Evolutionary conservation across 257 asterid species (phyloP).

Genomic region (Plectranthus barbatus): DNA sequence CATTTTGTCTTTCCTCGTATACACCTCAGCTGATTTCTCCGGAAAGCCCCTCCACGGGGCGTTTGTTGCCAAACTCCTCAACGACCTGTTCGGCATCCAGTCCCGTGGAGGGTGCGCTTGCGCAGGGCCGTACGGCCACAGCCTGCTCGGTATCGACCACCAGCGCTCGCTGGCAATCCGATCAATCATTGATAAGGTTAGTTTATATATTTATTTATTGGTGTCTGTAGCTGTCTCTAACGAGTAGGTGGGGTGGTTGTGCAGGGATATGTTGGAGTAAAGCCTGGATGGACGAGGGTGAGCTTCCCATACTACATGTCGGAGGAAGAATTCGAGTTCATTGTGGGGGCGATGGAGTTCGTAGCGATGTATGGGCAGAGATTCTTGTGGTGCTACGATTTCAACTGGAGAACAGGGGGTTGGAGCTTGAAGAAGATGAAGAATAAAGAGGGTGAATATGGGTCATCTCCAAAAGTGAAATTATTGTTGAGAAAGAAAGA

Average conservation of each 20-base stretch:
- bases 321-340: slow-evolving; percentile 50
- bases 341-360: slow-evolving; percentile 49
- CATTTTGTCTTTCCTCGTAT: slow-evolving; percentile 47
- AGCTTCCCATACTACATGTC: slow-evolving; percentile 74
- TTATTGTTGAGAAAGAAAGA: slow-evolving; percentile 7
- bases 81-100: slow-evolving; percentile 67
- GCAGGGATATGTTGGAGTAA: slow-evolving; percentile 57
- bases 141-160: slow-evolving; percentile 35
- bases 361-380: slow-evolving; percentile 55
- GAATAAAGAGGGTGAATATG: neutral
- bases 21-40: slow-evolving; percentile 11
- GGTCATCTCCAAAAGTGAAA: slow-evolving; percentile 1
- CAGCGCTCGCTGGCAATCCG: slow-evolving; percentile 32
- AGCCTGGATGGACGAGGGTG: slow-evolving; percentile 80
- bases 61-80: slow-evolving; percentile 62
- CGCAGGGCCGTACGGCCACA: slow-evolving; percentile 68
- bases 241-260: neutral
- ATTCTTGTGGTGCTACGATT: slow-evolving; percentile 39
- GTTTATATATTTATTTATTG: neutral
- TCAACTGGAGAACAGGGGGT: slow-evolving; percentile 50
- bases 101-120: slow-evolving; percentile 85
- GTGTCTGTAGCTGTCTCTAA: neutral
- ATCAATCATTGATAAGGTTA: slow-evolving; percentile 38
- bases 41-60: slow-evolving; percentile 55
- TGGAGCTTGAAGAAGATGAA: slow-evolving; percentile 46